Evolutionary conservation across 345 rosid genomes (phyloP).

Genomic region (Hibiscus trionum): DNA sequence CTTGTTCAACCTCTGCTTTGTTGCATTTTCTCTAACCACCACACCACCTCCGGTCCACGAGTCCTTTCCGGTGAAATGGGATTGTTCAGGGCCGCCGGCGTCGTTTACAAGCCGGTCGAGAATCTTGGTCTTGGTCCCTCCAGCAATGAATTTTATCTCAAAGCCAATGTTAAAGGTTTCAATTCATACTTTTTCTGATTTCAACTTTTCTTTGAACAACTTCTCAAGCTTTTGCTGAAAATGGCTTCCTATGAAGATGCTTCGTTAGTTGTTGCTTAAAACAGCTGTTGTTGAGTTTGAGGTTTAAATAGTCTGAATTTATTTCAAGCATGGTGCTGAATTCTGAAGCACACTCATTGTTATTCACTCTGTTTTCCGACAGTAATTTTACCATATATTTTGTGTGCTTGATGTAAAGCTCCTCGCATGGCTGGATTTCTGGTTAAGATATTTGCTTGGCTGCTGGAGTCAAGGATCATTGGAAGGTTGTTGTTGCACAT

Average conservation of each 20-base stretch:
- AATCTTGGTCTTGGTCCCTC: slow-evolving; percentile 36
- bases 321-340: no score
- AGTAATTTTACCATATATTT: background rate
- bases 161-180: slow-evolving; percentile 60
- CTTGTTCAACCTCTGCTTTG: background rate
- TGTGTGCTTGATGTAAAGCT: slow-evolving; percentile 22
- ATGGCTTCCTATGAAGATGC: background rate
- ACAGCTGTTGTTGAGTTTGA: background rate
- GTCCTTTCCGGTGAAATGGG: slow-evolving; percentile 29
- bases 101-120: slow-evolving; percentile 39
- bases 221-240: background rate
- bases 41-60: background rate
- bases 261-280: background rate
- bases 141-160: slow-evolving; percentile 35
- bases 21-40: background rate
- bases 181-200: background rate
- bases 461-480: slow-evolving; percentile 40
- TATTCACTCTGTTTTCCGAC: no score
- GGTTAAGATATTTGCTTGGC: slow-evolving; percentile 53
- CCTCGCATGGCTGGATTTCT: slow-evolving; percentile 69
- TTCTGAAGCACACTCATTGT: no score
- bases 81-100: slow-evolving; percentile 28
- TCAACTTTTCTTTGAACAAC: background rate
- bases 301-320: background rate
- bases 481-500: slow-evolving; percentile 38